Evolutionary conservation across 2,329 filamentous ascomycete genomes (phyloP).

Genomic region (Colletotrichum destructivum): DNA sequence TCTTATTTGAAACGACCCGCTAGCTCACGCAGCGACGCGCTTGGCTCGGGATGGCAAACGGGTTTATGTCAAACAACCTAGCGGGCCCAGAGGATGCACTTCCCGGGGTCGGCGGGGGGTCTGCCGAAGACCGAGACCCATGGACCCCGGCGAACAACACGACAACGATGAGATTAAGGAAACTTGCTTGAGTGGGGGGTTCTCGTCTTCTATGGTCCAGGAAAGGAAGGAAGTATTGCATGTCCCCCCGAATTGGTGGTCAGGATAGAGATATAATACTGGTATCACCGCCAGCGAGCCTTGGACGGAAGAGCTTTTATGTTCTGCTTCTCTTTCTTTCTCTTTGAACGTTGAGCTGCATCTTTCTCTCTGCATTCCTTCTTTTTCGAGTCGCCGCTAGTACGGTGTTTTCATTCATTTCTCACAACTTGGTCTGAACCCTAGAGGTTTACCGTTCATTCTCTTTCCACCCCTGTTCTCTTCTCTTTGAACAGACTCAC

Average conservation of each 20-base stretch:
- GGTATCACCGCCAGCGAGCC: not conserved
- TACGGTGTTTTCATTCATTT: conserved; percentile 39
- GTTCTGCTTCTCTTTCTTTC: not conserved
- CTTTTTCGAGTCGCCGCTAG: conserved; percentile 35
- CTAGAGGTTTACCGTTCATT: conserved; percentile 36
- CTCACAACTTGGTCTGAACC: conserved; percentile 10
- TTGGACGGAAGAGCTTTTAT: no score
- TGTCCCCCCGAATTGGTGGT: not conserved
- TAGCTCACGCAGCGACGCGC: conserved; percentile 17
- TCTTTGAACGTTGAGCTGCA: conserved; percentile 11
- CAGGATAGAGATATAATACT: conserved; percentile 17
- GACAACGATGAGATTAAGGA: conserved; percentile 26
- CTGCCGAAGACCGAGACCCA: conserved; percentile 36
- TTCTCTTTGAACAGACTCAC: conserved; percentile 12
- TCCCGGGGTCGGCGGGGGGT: conserved; percentile 24
- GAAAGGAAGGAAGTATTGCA: not conserved
- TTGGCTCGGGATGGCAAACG: conserved; percentile 24
- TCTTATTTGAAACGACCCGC: conserved; percentile 34
- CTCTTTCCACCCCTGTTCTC: conserved; percentile 1
- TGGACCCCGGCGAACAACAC: conserved; percentile 15
- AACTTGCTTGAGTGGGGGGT: conserved; percentile 30
- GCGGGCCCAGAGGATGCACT: conserved; percentile 28
- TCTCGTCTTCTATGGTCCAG: not conserved
- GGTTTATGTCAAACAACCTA: conserved; percentile 36
- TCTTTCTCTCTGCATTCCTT: conserved; percentile 31